Base-by-base conservation (phyloP, 306 rosid species). In the Erythrophleum fordii region DNA sequence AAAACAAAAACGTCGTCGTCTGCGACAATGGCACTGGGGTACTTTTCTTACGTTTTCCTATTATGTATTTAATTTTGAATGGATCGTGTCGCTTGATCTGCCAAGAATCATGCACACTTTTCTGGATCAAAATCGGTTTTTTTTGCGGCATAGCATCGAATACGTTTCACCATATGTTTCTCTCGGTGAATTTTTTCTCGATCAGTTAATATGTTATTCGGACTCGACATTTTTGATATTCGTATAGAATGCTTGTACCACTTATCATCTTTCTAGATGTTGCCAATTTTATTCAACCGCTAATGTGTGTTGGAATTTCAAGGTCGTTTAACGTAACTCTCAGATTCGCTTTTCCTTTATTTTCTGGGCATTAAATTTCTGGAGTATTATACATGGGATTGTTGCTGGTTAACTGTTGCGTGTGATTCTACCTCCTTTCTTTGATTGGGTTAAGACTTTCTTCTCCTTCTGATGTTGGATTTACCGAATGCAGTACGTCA, bases 11-110 rank as follows among this genome's bases (percentile, higher is more conserved):
- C 56, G 91, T 95, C 80, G 92, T 95, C 88, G 98, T 95, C 69
- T 95, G 99, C 82, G 98, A 95, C 87, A 95, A 95, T 80, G 99
- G 99, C 89, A 95, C 99, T 41, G 99, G 98, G 79, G 97, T 95
- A 85, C 67, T 20, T 14, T 28, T 14, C 77, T 76, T 22, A 41
- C 39, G 58, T 42, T 70, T 59, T 69, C 18, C 9, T 9, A 62
- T 53, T 20, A 68, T 45, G 31, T 76, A 1, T 35, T 14, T 44
- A 22, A 55, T 75, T n/a, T 66, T 17, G 28, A 61, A 48, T 71
- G 31, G 1, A 73, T 49, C 56, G 6, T 17, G n/a, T 77, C 25
- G 42, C 48, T 73, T 17, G 73, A 83, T 74, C 80, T 42, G 20
- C 61, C 44, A 11, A 20, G 2, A 35, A 52, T 17, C 64, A 14